Base-by-base conservation (phyloP, 1,284 basidiomycete genomes). In the Bondarzewia mesenterica region DNA sequence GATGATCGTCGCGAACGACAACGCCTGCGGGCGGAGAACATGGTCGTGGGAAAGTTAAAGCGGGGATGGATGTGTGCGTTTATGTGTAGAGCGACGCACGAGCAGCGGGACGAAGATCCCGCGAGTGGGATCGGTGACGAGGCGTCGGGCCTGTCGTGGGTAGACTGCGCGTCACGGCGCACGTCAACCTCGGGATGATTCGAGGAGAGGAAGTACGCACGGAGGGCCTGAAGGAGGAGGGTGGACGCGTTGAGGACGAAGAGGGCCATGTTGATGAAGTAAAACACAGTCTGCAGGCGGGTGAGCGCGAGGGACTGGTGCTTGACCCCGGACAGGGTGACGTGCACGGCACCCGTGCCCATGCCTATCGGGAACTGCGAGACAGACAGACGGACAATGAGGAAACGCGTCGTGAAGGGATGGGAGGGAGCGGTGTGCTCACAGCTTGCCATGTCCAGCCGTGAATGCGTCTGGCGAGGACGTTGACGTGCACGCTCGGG, bases 401-500 rank as follows among this genome's bases (percentile, higher is more conserved):
- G 23, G 12, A 32, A n/a, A 32, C 10, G 5, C 29, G 49, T 37
- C 23, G 46, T 41, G 23, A 15, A 16, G 18, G 10, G 18, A 3
- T 22, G 10, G 20, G 22, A 10, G 8, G 41, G 15, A 39, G 38
- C 18, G 10, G 16, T 21, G 26, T 6, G 63, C 70, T 23, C 53
- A 74, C 72, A 46, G 70, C 71, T 60, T 75, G 72, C 72, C 72
- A 74, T 38, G 68, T 66, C 72, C 72, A 74, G 29, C 73, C 71
- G 59, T 75, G 71, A 47, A 75, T 71, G 21, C 72, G 67, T 22
- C 68, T 61, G 5, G 69, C 68, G 29, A 32, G 12, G 4, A 10
- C 2, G 29, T 32, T 32, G 12, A 32, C 29, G 29, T 10, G 29
- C 29, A n/a, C 12, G n/a, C 5, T 32, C 29, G 29, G n/a, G 12